Percentiles rank a stretch among this genome's conserved stretches.
Conservation (phyloP, 2,329 filamentous ascomycete species). For the Metarhizium anisopliae region DNA sequence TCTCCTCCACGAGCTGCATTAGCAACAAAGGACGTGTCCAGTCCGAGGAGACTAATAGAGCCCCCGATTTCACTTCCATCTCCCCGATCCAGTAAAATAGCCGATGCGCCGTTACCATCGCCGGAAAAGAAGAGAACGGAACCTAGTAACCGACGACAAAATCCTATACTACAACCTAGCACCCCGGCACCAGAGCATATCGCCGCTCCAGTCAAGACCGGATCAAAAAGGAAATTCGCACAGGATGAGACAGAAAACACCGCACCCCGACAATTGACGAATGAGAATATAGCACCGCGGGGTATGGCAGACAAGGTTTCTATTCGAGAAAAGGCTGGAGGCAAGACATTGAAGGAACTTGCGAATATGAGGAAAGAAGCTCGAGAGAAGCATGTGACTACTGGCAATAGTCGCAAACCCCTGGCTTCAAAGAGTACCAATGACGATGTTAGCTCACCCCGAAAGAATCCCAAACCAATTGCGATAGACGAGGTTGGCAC, state of each 20-base stretch:
- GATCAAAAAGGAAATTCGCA: constrained; percentile 50
- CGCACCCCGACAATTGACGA: constrained; percentile 13
- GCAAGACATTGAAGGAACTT: constrained; percentile 38
- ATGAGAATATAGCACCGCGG: constrained; percentile 19
- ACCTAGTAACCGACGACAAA: not conserved
- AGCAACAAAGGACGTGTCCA: constrained; percentile 9
- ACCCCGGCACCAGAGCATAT: constrained; percentile 7
- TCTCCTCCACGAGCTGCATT: constrained; percentile 27
- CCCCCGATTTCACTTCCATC: constrained; percentile 23
- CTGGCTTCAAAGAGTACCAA: constrained; percentile 51
- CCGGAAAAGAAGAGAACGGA: constrained; percentile 18
- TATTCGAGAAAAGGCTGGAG: constrained; percentile 25
- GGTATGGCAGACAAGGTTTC: constrained; percentile 16
- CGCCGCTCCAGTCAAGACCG: constrained; percentile 29
- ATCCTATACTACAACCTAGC: not conserved
- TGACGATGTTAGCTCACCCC: constrained; percentile 49
- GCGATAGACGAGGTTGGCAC: constrained; percentile 27
- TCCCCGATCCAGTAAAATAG: constrained; percentile 14
- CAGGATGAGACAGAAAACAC: constrained; percentile 42
- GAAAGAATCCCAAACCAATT: constrained; percentile 33
- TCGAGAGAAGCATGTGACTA: constrained; percentile 20
- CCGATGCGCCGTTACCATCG: constrained; percentile 10
- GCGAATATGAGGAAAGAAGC: constrained; percentile 32
- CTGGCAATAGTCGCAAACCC: constrained; percentile 33
- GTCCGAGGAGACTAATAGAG: constrained; percentile 18